Evolutionary conservation across 2,329 filamentous ascomycete genomes (phyloP).

Genomic region (Colletotrichum tropicale): DNA sequence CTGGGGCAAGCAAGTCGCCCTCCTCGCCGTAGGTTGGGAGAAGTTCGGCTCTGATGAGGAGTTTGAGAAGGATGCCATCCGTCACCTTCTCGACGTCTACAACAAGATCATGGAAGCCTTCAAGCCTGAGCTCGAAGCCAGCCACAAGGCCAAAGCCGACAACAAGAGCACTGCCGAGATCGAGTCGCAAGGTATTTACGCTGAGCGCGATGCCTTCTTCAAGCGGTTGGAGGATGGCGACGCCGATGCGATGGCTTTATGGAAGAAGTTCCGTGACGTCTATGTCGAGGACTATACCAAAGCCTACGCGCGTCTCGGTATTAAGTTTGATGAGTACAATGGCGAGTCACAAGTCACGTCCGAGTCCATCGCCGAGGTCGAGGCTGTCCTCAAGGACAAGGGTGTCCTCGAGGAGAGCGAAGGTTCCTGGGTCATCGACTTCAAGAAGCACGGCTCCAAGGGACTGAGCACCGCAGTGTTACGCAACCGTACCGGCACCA

Average conservation of each 20-base stretch:
- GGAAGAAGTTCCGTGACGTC: conserved; percentile 62
- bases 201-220: conserved; percentile 65
- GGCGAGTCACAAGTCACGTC: conserved; percentile 65
- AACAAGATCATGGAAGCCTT: conserved; percentile 70
- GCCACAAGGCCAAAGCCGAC: conserved; percentile 54
- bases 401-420: conserved; percentile 68
- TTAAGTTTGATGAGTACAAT: conserved; percentile 67
- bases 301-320: conserved; percentile 64
- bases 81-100: conserved; percentile 76
- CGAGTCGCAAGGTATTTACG: conserved; percentile 46
- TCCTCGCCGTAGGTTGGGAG: conserved; percentile 72
- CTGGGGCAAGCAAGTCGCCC: conserved; percentile 76
- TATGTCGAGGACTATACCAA: conserved; percentile 63
- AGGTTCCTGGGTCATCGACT: conserved; percentile 71
- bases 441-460: conserved; percentile 70
- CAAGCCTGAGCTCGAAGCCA: conserved; percentile 64
- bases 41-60: conserved; percentile 71
- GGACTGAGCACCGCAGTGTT: conserved; percentile 72
- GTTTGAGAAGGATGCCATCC: conserved; percentile 68
- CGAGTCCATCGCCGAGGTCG: conserved; percentile 63
- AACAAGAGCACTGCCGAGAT: conserved; percentile 48
- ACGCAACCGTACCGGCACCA: conserved; percentile 66
- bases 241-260: conserved; percentile 57
- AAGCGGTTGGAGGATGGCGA: conserved; percentile 66
- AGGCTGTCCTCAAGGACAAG: conserved; percentile 61